Evolutionary conservation across 805 yeast species (phyloP).

Genomic region (Lipomyces oligophaga): DNA sequence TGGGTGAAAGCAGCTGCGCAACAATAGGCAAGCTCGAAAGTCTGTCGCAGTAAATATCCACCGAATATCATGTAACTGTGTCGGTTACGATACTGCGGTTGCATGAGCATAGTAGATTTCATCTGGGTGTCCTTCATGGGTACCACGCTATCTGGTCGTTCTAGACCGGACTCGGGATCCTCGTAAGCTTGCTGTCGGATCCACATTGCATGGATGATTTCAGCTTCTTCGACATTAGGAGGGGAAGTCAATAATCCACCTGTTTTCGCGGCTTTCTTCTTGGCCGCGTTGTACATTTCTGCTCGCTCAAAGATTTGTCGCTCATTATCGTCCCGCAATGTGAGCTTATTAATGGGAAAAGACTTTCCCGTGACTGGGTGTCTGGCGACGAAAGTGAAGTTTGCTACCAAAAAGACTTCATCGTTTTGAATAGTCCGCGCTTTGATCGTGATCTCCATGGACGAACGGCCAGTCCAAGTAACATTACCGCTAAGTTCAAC

Average conservation of each 20-base stretch:
- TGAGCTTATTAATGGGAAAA: constrained; percentile 74
- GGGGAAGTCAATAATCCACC: constrained; percentile 66
- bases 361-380: constrained; percentile 89
- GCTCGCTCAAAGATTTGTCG: constrained; percentile 85
- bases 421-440: constrained; percentile 74
- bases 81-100: constrained; percentile 93
- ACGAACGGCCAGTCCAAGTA: constrained; percentile 90
- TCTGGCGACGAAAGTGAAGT: constrained; percentile 93
- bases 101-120: constrained; percentile 82
- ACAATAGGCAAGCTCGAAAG: constrained; percentile 91
- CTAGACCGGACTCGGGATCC: constrained; percentile 30
- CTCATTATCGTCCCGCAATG: constrained; percentile 71
- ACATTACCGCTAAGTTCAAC: constrained; percentile 86
- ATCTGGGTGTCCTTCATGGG: constrained; percentile 63
- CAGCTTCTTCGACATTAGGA: constrained; percentile 66
- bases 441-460: constrained; percentile 90
- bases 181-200: constrained; percentile 33
- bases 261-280: constrained; percentile 69
- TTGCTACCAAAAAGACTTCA: constrained; percentile 78
- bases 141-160: constrained; percentile 20
- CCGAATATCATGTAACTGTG: constrained; percentile 95
- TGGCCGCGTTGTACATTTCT: constrained; percentile 81
- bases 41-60: constrained; percentile 86
- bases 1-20: constrained; percentile 85
- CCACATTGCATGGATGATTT: constrained; percentile 76